Evolutionary conservation across 2,329 filamentous ascomycete species (phyloP), one percentile per base, ranked within the genome.

Genomic region (Microdochium nivale): DNA sequence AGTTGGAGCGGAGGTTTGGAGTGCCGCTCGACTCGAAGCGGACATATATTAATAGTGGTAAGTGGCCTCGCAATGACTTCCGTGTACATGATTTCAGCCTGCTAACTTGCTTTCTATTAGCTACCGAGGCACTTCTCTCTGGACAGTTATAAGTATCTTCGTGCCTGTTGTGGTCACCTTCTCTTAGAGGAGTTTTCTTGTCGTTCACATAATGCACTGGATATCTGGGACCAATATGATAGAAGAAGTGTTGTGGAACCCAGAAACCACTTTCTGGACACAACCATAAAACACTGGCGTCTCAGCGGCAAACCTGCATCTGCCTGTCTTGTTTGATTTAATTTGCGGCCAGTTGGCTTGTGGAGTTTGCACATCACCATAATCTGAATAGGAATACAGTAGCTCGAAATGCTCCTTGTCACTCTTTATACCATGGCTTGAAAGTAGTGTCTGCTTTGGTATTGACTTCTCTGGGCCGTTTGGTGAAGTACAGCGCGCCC

Each of bases 1-100:
- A 99, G 74, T 74, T 99, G 53, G 94, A 99, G 77, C 83, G 84
- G 63, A 81, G 91, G 56, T 99, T 99, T 64, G 88, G 88, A 55
- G 84, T 95, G 56, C 81, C 84, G 53, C 79, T 99, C 53, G 91
- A 97, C 66, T 77, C 84, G 51, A 95, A 89, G 79, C 86, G 91
- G 70, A 83, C 88, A 53, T 99, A 96, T 70, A 97, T 99, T 66
- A 91, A 90, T 68, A 90, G 85, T 73, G 88, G 88, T 92, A 84
- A 72, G 86, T 80, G 57, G 43, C 14, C 23, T n/a, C n/a, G n/a
- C n/a, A n/a, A n/a, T n/a, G n/a, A n/a, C n/a, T n/a, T n/a, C n/a
- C n/a, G n/a, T 51, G 23, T n/a, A 44, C 25, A 14, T 47, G 25
- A 11, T 27, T 23, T 48, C 50, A 55, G 54, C 49, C 66, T 67